These are phyloP conservation scores for Lactarius psammicola DNA, from an alignment of 768 basidiomycete genomes.

Conservation along the genomic window DNA sequence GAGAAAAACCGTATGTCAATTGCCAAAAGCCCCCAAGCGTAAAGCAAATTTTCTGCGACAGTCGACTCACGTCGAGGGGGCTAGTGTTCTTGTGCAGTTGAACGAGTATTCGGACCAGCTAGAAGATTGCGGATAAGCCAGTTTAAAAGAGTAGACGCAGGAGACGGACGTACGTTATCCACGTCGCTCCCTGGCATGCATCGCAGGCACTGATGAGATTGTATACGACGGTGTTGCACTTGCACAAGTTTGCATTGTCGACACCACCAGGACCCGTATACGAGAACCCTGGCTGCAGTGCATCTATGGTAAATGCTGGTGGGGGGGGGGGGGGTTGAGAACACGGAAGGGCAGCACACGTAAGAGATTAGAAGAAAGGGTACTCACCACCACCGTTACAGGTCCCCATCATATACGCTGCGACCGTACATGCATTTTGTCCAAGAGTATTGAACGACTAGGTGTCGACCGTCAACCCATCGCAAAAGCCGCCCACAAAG, in stretches of 20 bases:
- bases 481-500: not conserved
- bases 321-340: not conserved
- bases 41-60: too few species aligned
- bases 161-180: constrained; percentile 3
- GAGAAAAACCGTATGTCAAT: not conserved
- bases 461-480: not conserved
- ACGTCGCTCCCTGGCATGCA: too few species aligned
- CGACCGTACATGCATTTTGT: constrained; percentile 16
- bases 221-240: too few species aligned
- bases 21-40: not conserved
- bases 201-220: too few species aligned
- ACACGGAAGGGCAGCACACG: not conserved
- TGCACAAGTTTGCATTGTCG: not conserved
- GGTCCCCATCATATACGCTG: constrained; percentile 14
- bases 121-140: not conserved
- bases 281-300: not conserved
- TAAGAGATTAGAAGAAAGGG: not conserved
- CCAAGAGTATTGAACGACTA: constrained; percentile 16
- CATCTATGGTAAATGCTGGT: constrained; percentile 3
- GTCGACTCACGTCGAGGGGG: constrained; percentile 15
- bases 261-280: not conserved
- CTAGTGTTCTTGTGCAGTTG: not conserved
- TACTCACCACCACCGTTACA: constrained; percentile 16
- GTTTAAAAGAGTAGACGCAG: too few species aligned
- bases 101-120: constrained; percentile 2